phyloP scores from a whole-genome alignment of 31 red algal genomes.

The Asparagopsis taxiformis region DNA sequence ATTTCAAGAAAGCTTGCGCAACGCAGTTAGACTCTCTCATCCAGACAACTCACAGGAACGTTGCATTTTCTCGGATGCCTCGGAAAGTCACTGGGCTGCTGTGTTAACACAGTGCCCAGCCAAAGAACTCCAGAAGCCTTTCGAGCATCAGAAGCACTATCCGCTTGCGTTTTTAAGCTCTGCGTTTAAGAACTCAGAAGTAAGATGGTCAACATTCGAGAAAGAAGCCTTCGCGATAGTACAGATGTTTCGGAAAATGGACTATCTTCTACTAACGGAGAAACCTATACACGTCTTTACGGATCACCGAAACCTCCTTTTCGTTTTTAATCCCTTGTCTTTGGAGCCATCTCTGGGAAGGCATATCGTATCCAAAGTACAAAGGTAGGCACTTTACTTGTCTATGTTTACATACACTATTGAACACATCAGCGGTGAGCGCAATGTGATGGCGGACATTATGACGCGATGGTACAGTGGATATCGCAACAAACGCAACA shows the following conservation, averaged over 20 bases:
- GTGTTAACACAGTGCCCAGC: not conserved
- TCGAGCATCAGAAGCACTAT: not conserved
- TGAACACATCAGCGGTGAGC: conserved; percentile 1
- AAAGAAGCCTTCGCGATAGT: conserved; percentile 17
- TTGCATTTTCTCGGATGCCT: not conserved
- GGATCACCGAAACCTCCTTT: conserved; percentile 24
- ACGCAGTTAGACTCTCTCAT: not conserved
- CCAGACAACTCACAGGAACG: not conserved
- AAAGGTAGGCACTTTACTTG: not conserved
- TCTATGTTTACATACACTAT: conserved; percentile 6
- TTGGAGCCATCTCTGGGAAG: conserved; percentile 12
- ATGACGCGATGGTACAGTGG: conserved; percentile 49
- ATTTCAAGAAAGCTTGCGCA: not conserved
- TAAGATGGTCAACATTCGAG: conserved; percentile 7
- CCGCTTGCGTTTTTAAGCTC: conserved; percentile 7
- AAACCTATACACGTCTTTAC: conserved; percentile 7
- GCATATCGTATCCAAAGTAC: conserved; percentile 4
- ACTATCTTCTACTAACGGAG: not conserved
- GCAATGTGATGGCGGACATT: conserved; percentile 24
- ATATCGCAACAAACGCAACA: conserved; percentile 35
- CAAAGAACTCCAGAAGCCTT: not conserved
- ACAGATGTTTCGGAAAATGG: not conserved
- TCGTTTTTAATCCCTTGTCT: conserved; percentile 21
- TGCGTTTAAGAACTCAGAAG: not conserved
- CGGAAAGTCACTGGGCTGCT: not conserved